A percentile compares a stretch with the other conserved stretches of the same genome.
These are phyloP conservation scores for Raffaelea ambrosiae DNA, from an alignment of 2,329 filamentous ascomycete genomes.

Conservation along the genomic window DNA sequence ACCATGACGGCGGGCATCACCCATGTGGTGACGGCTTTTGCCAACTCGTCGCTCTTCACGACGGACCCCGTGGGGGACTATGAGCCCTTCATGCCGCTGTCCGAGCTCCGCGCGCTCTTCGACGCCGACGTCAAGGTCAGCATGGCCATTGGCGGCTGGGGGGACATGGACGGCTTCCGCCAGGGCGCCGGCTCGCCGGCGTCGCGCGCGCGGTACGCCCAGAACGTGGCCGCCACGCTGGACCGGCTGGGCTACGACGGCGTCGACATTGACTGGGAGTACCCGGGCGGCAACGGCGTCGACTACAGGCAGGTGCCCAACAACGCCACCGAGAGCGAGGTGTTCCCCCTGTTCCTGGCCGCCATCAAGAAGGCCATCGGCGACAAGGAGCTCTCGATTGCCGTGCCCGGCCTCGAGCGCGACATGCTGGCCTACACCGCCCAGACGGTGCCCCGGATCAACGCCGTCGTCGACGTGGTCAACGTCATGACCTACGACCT, in stretches of 20 bases:
- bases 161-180: constrained; percentile 49
- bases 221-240: constrained; percentile 47
- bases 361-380: constrained; percentile 52
- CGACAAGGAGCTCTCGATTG: constrained; percentile 55
- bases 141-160: constrained; percentile 60
- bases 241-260: constrained; percentile 51
- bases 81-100: constrained; percentile 44
- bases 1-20: constrained; percentile 27
- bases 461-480: constrained; percentile 52
- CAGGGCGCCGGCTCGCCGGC: constrained; percentile 36
- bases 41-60: constrained; percentile 40
- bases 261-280: constrained; percentile 20
- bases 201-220: constrained; percentile 43
- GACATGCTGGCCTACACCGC: constrained; percentile 62
- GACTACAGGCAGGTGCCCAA: constrained; percentile 62
- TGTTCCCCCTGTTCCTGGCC: constrained; percentile 52
- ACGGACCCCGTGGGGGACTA: constrained; percentile 31
- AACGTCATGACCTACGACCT: constrained; percentile 64
- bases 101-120: constrained; percentile 43
- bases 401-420: constrained; percentile 53
- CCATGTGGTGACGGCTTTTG: constrained; percentile 48
- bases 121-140: constrained; percentile 46
- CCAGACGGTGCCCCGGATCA: constrained; percentile 49
- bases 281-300: constrained; percentile 57
- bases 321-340: constrained; percentile 53